A percentile compares a stretch with the other conserved stretches of the same genome.
Conservation (phyloP, 768 basidiomycete genomes). For the Tubosaeta brunneosetosa region DNA sequence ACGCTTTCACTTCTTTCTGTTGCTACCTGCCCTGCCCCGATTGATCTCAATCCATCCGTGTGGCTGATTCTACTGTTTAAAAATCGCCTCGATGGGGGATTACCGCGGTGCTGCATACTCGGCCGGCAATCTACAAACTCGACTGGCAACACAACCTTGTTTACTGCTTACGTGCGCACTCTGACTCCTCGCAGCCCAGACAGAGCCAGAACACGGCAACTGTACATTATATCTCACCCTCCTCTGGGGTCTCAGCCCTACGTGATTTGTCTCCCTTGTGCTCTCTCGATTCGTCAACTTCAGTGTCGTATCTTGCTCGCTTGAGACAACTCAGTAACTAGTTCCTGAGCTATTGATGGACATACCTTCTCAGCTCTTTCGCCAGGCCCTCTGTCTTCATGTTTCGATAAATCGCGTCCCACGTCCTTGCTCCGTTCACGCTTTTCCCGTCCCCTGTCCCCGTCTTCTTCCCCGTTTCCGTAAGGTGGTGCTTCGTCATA, state of each 20-base stretch:
- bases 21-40: slow-evolving; percentile 7
- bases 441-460: slow-evolving; percentile 29
- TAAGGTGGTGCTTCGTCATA: slow-evolving; percentile 46
- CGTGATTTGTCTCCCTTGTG: slow-evolving; percentile 36
- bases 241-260: slow-evolving; percentile 77
- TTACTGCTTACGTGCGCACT: slow-evolving; percentile 21
- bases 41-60: slow-evolving; percentile 18
- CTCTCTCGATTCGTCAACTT: slow-evolving; percentile 42
- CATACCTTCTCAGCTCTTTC: slow-evolving; percentile 67
- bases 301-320: slow-evolving; percentile 52
- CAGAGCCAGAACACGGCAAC: background rate
- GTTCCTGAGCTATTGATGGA: background rate
- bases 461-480: slow-evolving; percentile 38
- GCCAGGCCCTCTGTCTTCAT: slow-evolving; percentile 46
- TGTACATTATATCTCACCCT: slow-evolving; percentile 68
- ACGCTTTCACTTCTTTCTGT: slow-evolving; percentile 20
- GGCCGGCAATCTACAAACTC: slow-evolving; percentile 10
- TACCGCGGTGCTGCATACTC: slow-evolving; percentile 8
- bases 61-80: slow-evolving; percentile 19
- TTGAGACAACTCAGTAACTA: slow-evolving; percentile 24
- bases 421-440: slow-evolving; percentile 46
- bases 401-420: slow-evolving; percentile 31
- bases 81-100: slow-evolving; percentile 4
- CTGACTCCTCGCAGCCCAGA: background rate
- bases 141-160: background rate